Base-by-base conservation (phyloP, 441 rosid genomes). In the Erysimum cheiri region DNA sequence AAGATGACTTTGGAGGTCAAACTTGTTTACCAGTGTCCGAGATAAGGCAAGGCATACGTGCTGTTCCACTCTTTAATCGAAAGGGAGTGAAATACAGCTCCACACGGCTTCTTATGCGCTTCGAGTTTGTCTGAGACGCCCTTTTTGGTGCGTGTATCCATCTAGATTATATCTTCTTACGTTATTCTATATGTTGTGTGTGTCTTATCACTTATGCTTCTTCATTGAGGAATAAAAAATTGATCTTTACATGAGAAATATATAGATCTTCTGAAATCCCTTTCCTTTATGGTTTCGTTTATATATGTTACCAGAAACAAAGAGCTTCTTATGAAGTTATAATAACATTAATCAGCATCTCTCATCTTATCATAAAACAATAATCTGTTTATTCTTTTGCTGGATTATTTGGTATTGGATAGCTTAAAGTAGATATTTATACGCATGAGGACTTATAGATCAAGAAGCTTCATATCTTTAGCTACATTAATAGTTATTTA, bases 1-100 rank as follows among this genome's bases (percentile, higher is more conserved):
- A 81, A 66, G 79, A 77, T 14, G 87, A 80, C 56, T 84, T 84
- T 55, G 85, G 78, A n/a, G 87, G 87, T 54, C 87, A 84, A 44
- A 77, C 85, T 60, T 82, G 85, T 60, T 49, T 84, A 66, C 85
- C 84, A 19, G 82, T 84, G 26, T 80, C 80, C 0, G 85, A 84
- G 60, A 50, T 84, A 62, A 73, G 73, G 22, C 72, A 64, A 9
- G 85, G 88, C 37, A 70, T 84, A 57, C 78, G 82, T 35, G 81
- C 88, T 44, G 80, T 84, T 62, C 71, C 82, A 17, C 82, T 84
- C 32, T 77, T 47, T 44, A 64, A 84, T 57, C 71, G 75, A 14
- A 82, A 78, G 70, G 85, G 88, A 43, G 71, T 31, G 6, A 76
- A 69, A 58, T 76, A 69, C 67, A 40, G 26, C 64, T 78, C 66